These are phyloP conservation scores for Homolaphlyctis polyrhiza DNA, from an alignment of 371 early-diverging fungal genomes.

Conservation along the genomic window DNA sequence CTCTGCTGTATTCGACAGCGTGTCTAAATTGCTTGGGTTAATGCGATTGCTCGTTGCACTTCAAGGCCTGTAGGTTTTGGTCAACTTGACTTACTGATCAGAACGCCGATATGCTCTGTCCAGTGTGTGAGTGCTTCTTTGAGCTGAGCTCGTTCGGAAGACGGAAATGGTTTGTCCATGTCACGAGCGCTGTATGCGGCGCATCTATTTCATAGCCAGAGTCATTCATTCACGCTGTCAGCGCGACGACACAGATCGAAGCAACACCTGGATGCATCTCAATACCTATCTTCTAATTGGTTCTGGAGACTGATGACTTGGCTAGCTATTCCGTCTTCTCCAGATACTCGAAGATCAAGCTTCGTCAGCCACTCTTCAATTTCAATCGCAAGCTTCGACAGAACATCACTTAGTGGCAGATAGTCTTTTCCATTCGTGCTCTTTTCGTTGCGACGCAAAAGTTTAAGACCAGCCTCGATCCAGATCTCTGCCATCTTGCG, in stretches of 20 bases:
- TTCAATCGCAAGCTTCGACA: conserved; percentile 24
- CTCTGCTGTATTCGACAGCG: conserved; percentile 40
- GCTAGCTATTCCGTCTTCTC: conserved; percentile 48
- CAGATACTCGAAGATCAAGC: conserved; percentile 35
- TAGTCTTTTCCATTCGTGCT: conserved; percentile 42
- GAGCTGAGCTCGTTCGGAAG: conserved; percentile 27
- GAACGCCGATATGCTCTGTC: conserved; percentile 30
- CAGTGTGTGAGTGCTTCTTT: conserved; percentile 37
- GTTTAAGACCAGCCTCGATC: conserved; percentile 32
- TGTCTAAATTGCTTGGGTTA: conserved; percentile 13
- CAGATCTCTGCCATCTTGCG: conserved; percentile 35
- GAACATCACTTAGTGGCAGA: conserved; percentile 24
- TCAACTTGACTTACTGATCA: conserved; percentile 26
- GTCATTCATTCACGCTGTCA: not conserved
- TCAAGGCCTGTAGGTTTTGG: too few relatives aligned
- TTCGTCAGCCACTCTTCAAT: conserved; percentile 44
- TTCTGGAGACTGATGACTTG: conserved; percentile 45
- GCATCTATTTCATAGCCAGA: conserved; percentile 18
- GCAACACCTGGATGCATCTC: not conserved
- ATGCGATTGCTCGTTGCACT: too few relatives aligned
- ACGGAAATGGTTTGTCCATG: conserved; percentile 32
- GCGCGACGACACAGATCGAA: not conserved
- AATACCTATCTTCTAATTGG: conserved; percentile 44
- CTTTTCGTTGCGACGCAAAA: conserved; percentile 36
- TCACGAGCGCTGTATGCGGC: conserved; percentile 35